A percentile compares a stretch with the other conserved stretches of the same genome.
These are phyloP conservation scores for Leccinum pachyderme DNA, from an alignment of 1,284 basidiomycete genomes.

Conservation along the genomic window DNA sequence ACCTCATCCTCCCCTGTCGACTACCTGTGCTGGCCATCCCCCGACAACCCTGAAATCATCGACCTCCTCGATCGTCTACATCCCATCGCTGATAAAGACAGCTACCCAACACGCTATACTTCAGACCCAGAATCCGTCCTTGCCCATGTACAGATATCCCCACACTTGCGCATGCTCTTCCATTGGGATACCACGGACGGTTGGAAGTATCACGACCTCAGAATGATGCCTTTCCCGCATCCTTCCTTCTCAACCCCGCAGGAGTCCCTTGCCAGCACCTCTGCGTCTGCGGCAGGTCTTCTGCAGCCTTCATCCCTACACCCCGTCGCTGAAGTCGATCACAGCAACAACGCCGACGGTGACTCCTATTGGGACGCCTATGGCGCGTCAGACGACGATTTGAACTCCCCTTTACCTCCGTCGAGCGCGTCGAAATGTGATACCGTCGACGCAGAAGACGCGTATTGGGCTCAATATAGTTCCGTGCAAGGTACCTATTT, in stretches of 20 bases:
- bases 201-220: slow-evolving; percentile 72
- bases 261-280: slow-evolving; percentile 30
- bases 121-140: slow-evolving; percentile 56
- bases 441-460: slow-evolving; percentile 47
- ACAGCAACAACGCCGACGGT: slow-evolving; percentile 39
- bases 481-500: slow-evolving; percentile 58
- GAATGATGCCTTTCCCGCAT: slow-evolving; percentile 72
- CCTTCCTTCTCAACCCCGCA: slow-evolving; percentile 43
- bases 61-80: slow-evolving; percentile 48
- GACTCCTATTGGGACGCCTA: slow-evolving; percentile 70
- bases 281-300: background rate
- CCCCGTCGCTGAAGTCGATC: slow-evolving; percentile 12
- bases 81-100: slow-evolving; percentile 29
- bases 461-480: slow-evolving; percentile 73
- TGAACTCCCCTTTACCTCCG: slow-evolving; percentile 5
- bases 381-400: slow-evolving; percentile 37
- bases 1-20: slow-evolving; percentile 46
- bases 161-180: slow-evolving; percentile 59
- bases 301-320: slow-evolving; percentile 7
- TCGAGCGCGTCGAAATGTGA: background rate
- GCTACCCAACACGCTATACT: slow-evolving; percentile 51
- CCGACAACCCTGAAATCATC: slow-evolving; percentile 37
- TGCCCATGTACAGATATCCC: slow-evolving; percentile 60
- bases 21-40: slow-evolving; percentile 71
- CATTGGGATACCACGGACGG: slow-evolving; percentile 54